Conservation (phyloP, 768 basidiomycete genomes). For the Leccinellum luteum region DNA sequence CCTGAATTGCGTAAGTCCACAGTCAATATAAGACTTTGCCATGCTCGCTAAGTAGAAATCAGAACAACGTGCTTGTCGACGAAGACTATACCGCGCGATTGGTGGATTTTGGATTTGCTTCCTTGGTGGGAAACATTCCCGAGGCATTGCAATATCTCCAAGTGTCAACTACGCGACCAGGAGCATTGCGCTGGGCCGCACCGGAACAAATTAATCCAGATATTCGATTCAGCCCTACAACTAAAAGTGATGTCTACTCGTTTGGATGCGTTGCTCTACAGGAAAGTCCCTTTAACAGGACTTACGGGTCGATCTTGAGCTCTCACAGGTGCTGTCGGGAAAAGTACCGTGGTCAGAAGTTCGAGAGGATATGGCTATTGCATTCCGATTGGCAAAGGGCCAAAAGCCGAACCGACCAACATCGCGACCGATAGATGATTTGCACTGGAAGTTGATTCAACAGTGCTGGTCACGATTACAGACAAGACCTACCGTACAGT, state of each 20-base stretch:
- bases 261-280: not conserved
- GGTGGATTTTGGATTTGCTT: too few relatives aligned
- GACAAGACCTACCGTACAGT: not conserved
- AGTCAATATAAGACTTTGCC: not conserved
- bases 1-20: not conserved
- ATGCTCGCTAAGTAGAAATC: too few relatives aligned
- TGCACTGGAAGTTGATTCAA: not conserved
- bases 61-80: too few relatives aligned
- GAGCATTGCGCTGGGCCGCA: too few relatives aligned
- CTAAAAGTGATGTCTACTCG: not conserved
- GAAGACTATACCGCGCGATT: too few relatives aligned
- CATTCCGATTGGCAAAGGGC: not conserved
- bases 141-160: too few relatives aligned
- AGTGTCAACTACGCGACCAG: too few relatives aligned
- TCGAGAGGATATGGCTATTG: not conserved
- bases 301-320: not conserved
- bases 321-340: not conserved
- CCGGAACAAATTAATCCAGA: too few relatives aligned
- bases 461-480: not conserved
- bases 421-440: not conserved
- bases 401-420: not conserved
- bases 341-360: not conserved
- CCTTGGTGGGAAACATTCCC: too few relatives aligned
- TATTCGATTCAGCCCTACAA: too few relatives aligned
- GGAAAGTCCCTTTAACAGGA: not conserved